Evolutionary conservation across 177 flowering plant species (phyloP).

Genomic region (Vitis hybrid): DNA sequence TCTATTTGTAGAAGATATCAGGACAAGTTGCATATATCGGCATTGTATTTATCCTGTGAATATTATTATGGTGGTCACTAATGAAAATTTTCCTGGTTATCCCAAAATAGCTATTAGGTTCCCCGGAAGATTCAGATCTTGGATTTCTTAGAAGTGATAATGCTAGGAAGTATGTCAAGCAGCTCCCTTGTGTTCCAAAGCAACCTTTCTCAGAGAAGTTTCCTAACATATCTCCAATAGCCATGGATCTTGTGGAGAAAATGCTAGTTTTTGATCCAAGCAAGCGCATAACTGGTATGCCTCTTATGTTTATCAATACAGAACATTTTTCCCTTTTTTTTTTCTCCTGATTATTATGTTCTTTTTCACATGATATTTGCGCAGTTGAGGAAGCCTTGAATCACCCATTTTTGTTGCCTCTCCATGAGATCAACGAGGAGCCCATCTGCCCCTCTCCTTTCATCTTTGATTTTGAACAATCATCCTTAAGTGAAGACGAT

Average conservation of each 20-base stretch:
- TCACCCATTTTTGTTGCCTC: constrained; percentile 74
- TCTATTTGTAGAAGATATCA: no score
- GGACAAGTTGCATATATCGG: not conserved
- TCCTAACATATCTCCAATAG: constrained; percentile 62
- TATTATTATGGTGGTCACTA: not conserved
- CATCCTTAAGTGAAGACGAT: constrained; percentile 74
- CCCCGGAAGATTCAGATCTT: constrained; percentile 93
- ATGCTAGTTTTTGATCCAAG: constrained; percentile 95
- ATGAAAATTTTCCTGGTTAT: not conserved
- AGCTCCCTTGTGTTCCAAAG: constrained; percentile 69
- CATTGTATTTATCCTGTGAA: not conserved
- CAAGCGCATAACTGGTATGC: constrained; percentile 83
- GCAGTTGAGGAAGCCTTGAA: constrained; percentile 88
- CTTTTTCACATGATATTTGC: constrained; percentile 7
- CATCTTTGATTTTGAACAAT: constrained; percentile 76
- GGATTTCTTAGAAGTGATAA: constrained; percentile 86
- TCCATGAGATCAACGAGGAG: constrained; percentile 93
- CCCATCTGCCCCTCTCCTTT: constrained; percentile 82
- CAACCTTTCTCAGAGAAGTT: constrained; percentile 57
- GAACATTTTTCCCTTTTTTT: not conserved
- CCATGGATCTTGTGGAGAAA: constrained; percentile 84
- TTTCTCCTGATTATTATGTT: not conserved
- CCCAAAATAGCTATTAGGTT: constrained; percentile 66
- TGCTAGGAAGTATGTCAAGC: constrained; percentile 76
- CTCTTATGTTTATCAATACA: not conserved